These are phyloP conservation scores for Sporothrix luriei DNA, from an alignment of 2,329 filamentous ascomycete species.

Conservation along the genomic window DNA sequence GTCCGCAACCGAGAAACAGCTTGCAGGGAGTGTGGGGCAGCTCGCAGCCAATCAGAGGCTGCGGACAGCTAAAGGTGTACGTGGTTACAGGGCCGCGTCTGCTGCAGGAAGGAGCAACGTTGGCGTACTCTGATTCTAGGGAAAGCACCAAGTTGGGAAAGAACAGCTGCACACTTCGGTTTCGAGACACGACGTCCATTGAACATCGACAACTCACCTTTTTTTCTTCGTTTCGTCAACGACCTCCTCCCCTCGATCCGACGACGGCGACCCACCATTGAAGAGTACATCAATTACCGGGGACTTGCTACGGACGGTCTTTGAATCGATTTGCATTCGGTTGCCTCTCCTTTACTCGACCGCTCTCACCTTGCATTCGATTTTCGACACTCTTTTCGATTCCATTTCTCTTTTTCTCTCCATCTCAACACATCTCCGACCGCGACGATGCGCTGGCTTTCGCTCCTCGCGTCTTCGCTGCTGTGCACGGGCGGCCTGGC, in stretches of 20 bases:
- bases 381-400: neutral
- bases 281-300: constrained; percentile 2
- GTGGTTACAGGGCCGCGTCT: constrained; percentile 33
- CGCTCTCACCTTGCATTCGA: neutral
- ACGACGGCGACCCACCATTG: neutral
- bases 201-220: constrained; percentile 23
- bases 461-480: constrained; percentile 65
- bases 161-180: constrained; percentile 29
- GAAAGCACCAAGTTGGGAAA: constrained; percentile 14
- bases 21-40: constrained; percentile 10
- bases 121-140: neutral
- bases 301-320: neutral
- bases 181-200: neutral
- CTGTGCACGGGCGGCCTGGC: constrained; percentile 60
- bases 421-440: neutral
- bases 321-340: constrained; percentile 4
- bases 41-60: constrained; percentile 31
- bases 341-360: constrained; percentile 11
- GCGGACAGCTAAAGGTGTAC: constrained; percentile 33
- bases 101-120: neutral
- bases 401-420: neutral
- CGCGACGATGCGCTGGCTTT: constrained; percentile 68
- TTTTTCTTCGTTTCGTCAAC: neutral
- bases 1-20: constrained; percentile 27
- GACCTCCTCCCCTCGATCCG: neutral